A percentile compares a stretch with the other conserved stretches of the same genome.
Conservation (phyloP, 257 asterid genomes). For the Solanum rostratum region DNA sequence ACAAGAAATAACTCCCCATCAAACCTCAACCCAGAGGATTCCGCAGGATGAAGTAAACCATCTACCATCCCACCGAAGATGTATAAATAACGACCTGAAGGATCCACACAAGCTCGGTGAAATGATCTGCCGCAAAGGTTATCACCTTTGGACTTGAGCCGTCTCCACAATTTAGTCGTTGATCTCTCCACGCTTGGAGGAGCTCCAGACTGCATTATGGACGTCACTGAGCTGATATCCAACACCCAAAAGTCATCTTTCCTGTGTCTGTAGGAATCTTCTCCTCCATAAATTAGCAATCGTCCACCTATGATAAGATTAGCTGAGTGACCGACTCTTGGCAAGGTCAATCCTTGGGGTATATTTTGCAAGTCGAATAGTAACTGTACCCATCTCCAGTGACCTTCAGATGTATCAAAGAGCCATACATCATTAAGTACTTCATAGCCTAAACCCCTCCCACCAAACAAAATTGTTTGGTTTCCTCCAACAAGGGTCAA, state of each 20-base stretch:
- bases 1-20: slow-evolving; percentile 60
- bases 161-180: slow-evolving; percentile 49
- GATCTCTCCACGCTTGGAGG: slow-evolving; percentile 7
- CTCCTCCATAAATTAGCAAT: slow-evolving; percentile 78
- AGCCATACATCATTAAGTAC: slow-evolving; percentile 76
- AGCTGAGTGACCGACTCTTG: slow-evolving; percentile 94
- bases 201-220: slow-evolving; percentile 12
- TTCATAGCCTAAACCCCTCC: slow-evolving; percentile 66
- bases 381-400: slow-evolving; percentile 55
- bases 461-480: slow-evolving; percentile 63
- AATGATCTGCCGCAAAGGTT: slow-evolving; percentile 61
- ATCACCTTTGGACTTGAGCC: slow-evolving; percentile 44
- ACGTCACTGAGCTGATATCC: slow-evolving; percentile 36
- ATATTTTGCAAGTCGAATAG: slow-evolving; percentile 34
- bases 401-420: slow-evolving; percentile 32
- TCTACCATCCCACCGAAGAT: slow-evolving; percentile 92
- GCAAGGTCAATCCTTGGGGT: slow-evolving; percentile 55
- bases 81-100: slow-evolving; percentile 55
- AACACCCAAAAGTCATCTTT: slow-evolving; percentile 83
- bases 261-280: slow-evolving; percentile 56
- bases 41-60: slow-evolving; percentile 48
- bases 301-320: slow-evolving; percentile 62
- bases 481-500: slow-evolving; percentile 46
- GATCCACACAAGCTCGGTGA: slow-evolving; percentile 79
- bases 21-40: slow-evolving; percentile 56